These are phyloP conservation scores for Madurella fahalii DNA, from an alignment of 2,329 filamentous ascomycete genomes.

Conservation along the genomic window DNA sequence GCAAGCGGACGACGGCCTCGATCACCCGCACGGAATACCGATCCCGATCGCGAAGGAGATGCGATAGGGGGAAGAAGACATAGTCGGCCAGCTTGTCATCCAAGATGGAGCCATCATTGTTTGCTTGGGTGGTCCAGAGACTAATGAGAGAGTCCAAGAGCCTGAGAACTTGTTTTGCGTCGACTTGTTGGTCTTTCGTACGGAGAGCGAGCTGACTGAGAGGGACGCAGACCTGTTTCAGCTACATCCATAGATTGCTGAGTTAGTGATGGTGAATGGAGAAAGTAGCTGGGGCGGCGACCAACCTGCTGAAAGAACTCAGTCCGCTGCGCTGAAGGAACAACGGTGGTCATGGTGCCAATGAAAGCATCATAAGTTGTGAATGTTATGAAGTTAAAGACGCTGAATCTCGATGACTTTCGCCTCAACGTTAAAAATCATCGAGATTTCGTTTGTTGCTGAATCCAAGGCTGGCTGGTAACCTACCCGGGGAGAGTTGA, in stretches of 20 bases:
- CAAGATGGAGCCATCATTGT: constrained; percentile 46
- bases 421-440: no score
- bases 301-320: constrained; percentile 37
- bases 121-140: constrained; percentile 24
- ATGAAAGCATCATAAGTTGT: neutral
- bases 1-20: constrained; percentile 72
- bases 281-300: neutral
- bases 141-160: constrained; percentile 18
- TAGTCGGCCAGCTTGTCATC: constrained; percentile 89
- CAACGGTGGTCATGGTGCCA: constrained; percentile 22
- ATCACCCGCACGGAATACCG: constrained; percentile 66
- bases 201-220: constrained; percentile 24
- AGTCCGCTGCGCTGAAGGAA: constrained; percentile 26
- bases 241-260: constrained; percentile 10
- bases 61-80: constrained; percentile 86
- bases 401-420: no score
- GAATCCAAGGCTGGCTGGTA: no score
- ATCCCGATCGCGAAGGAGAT: constrained; percentile 74
- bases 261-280: neutral
- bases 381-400: no score
- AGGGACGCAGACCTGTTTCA: constrained; percentile 28
- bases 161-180: constrained; percentile 20
- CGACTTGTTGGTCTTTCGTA: constrained; percentile 18
- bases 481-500: no score
- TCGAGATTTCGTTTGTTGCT: no score